phyloP scores from a whole-genome alignment of 2,329 filamentous ascomycete species.

The Metarhizium anisopliae region DNA sequence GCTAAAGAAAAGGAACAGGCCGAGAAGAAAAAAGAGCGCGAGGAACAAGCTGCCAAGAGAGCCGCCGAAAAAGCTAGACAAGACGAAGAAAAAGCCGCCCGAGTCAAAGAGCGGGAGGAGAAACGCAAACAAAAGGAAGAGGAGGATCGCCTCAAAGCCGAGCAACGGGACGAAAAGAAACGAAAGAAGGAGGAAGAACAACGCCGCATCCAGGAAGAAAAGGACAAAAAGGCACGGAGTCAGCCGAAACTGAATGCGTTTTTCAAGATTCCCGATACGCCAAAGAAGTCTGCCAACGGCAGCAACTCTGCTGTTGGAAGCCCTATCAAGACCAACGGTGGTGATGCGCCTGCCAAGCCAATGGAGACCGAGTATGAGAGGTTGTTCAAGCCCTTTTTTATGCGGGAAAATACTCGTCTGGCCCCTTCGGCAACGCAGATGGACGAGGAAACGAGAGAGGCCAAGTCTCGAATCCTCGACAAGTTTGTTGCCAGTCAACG shows the following conservation, averaged over 20 bases:
- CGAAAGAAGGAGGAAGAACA: constrained; percentile 42
- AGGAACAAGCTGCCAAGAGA: constrained; percentile 28
- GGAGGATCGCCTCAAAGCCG: constrained; percentile 28
- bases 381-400: constrained; percentile 72
- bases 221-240: constrained; percentile 40
- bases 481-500: constrained; percentile 40
- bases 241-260: constrained; percentile 36
- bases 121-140: constrained; percentile 33
- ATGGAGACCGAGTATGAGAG: constrained; percentile 51
- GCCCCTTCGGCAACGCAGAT: constrained; percentile 51
- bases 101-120: constrained; percentile 26
- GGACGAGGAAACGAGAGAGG: constrained; percentile 46
- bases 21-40: constrained; percentile 25
- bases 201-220: constrained; percentile 28
- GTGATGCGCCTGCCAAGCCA: constrained; percentile 9
- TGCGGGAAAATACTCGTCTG: constrained; percentile 64
- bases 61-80: constrained; percentile 19
- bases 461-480: constrained; percentile 43
- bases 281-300: constrained; percentile 31
- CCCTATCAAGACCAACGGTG: constrained; percentile 17
- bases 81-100: constrained; percentile 29
- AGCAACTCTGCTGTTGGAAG: constrained; percentile 18
- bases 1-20: constrained; percentile 17
- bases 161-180: constrained; percentile 37
- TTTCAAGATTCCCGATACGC: constrained; percentile 31